Conservation (phyloP, 2,329 filamentous ascomycete species). For the Aspergillus pseudonomiae region DNA sequence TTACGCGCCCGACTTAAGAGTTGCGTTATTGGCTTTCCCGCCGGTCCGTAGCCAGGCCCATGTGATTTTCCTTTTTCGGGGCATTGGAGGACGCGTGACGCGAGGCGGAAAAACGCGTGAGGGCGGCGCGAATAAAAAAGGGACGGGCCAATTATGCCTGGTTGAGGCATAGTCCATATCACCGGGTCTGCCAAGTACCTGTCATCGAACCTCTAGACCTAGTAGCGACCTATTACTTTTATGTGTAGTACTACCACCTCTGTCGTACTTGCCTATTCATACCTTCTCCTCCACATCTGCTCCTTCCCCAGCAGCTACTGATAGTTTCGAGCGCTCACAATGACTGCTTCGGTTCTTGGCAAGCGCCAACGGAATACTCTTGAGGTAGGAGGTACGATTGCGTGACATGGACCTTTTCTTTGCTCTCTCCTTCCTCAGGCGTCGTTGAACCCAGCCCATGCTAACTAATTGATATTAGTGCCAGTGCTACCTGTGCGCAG, state of each 20-base stretch:
- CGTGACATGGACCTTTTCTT: conserved; percentile 17
- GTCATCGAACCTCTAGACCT: not conserved
- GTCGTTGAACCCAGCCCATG: not conserved
- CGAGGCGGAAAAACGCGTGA: conserved; percentile 15
- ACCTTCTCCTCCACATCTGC: conserved; percentile 13
- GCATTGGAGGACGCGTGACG: conserved; percentile 8
- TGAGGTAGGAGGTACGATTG: conserved; percentile 44
- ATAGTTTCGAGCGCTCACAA: conserved; percentile 24
- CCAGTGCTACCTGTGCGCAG: conserved; percentile 38
- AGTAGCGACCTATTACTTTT: not conserved
- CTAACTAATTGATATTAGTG: conserved; percentile 20
- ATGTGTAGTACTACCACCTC: not conserved
- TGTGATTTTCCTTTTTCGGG: conserved; percentile 8
- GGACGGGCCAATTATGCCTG: conserved; percentile 23
- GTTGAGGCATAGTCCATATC: conserved; percentile 15
- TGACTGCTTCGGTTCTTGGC: conserved; percentile 47
- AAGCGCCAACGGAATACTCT: conserved; percentile 46
- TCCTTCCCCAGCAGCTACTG: conserved; percentile 25
- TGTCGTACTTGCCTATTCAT: conserved; percentile 9
- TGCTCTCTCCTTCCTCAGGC: conserved; percentile 3
- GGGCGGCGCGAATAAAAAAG: conserved; percentile 6
- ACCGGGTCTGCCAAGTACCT: not conserved
- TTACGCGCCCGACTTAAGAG: not conserved
- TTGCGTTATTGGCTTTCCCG: not conserved
- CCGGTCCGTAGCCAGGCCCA: not conserved